A percentile compares a stretch with the other conserved stretches of the same genome.
These are phyloP conservation scores for Onygena corvina DNA, from an alignment of 2,329 filamentous ascomycete species.

Conservation along the genomic window DNA sequence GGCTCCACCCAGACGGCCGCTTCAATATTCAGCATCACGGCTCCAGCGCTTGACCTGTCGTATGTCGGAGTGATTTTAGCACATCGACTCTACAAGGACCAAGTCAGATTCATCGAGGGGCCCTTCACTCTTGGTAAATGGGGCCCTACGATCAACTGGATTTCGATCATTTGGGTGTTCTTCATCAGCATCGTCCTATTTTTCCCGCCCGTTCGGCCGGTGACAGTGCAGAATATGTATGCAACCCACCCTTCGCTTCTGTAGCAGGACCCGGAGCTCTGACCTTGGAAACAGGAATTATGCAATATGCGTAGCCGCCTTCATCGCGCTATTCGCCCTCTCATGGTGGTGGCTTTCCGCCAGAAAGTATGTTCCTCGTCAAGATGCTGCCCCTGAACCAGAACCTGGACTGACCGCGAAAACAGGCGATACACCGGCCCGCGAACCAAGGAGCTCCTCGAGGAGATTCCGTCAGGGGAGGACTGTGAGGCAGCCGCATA, in stretches of 20 bases:
- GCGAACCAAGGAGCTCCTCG: slow-evolving; percentile 42
- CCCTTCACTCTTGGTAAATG: slow-evolving; percentile 47
- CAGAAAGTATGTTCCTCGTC: slow-evolving; percentile 23
- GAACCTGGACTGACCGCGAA: neutral
- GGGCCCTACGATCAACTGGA: slow-evolving; percentile 43
- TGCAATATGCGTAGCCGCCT: slow-evolving; percentile 35
- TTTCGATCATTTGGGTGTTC: slow-evolving; percentile 49
- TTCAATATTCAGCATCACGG: slow-evolving; percentile 43
- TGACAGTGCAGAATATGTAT: slow-evolving; percentile 40
- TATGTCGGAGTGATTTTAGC: slow-evolving; percentile 52
- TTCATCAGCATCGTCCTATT: slow-evolving; percentile 53
- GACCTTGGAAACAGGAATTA: slow-evolving; percentile 33
- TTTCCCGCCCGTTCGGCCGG: slow-evolving; percentile 38
- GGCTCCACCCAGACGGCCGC: slow-evolving; percentile 35
- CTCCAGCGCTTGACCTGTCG: slow-evolving; percentile 41
- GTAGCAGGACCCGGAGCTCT: neutral
- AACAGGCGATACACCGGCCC: slow-evolving; percentile 47
- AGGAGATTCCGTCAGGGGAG: slow-evolving; percentile 25
- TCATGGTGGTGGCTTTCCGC: slow-evolving; percentile 39
- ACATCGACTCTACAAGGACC: slow-evolving; percentile 42
- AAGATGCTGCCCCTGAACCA: neutral
- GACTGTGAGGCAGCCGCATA: slow-evolving; percentile 17
- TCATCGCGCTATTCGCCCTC: slow-evolving; percentile 40
- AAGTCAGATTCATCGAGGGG: slow-evolving; percentile 44
- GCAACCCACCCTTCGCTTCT: slow-evolving; percentile 7